Conservation (phyloP, 495 filamentous ascomycete species). For the Aspergillus mulundensis region DNA sequence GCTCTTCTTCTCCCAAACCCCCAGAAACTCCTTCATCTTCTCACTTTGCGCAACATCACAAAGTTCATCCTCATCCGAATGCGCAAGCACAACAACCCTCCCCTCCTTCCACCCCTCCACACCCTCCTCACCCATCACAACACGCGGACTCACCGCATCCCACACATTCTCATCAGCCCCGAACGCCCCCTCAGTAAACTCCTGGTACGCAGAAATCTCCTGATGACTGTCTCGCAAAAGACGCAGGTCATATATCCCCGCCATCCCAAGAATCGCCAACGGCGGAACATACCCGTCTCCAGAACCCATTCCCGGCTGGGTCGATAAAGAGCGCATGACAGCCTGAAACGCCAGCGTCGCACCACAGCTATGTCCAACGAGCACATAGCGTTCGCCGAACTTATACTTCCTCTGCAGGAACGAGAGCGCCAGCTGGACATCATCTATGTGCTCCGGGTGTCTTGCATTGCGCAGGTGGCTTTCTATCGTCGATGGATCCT, state of each 20-base stretch:
- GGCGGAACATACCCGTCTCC: conserved; percentile 19
- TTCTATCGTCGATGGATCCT: conserved; percentile 37
- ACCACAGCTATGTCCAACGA: conserved; percentile 75
- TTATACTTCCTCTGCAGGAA: conserved; percentile 56
- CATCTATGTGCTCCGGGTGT: conserved; percentile 72
- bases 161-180: conserved; percentile 49
- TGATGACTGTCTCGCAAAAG: conserved; percentile 46
- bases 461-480: conserved; percentile 42
- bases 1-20: conserved; percentile 24
- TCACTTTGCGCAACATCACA: conserved; percentile 52
- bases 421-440: conserved; percentile 59
- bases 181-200: conserved; percentile 62
- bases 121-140: conserved; percentile 27
- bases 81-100: conserved; percentile 51
- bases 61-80: conserved; percentile 58
- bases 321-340: conserved; percentile 40
- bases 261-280: conserved; percentile 54
- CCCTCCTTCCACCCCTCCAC: conserved; percentile 40
- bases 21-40: conserved; percentile 40
- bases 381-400: conserved; percentile 52
- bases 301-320: not conserved
- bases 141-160: conserved; percentile 51
- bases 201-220: conserved; percentile 48
- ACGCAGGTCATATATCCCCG: conserved; percentile 64
- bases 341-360: conserved; percentile 69